Evolutionary conservation across 2,329 filamentous ascomycete species (phyloP), one percentile per base, ranked within the genome.

Genomic region (Aureobasidium sp.): DNA sequence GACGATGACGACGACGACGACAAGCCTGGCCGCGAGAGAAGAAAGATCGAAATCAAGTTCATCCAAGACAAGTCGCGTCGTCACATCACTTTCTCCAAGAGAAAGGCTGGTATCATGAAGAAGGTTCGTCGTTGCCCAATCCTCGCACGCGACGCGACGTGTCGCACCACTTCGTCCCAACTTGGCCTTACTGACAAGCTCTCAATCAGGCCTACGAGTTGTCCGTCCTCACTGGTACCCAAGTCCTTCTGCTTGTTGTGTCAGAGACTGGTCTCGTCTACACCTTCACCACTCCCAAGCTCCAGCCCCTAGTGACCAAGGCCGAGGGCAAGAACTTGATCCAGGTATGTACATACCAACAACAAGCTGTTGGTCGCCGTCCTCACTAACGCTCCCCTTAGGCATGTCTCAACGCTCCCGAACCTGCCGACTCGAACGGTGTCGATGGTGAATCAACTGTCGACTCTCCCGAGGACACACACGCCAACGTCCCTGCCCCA

Each of bases 1-100:
- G 94, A 97, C 74, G 94, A 97, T 68, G 93, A 97, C 67, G 94
- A 97, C 67, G 92, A 97, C 69, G 92, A 96, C 70, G 93, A 97
- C 77, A 97, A 97, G 85, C 91, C 91, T 66, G 91, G 91, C 73
- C 92, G 94, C 77, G 94, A 97, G 84, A 88, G 94, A 74, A 87
- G 94, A 80, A 99, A 99, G 88, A 99, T 99, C 72, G 94, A 99
- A 79, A 99, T 99, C 81, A 99, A 99, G 84, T 99, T 99, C 81
- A 99, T 99, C 77, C 93, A 92, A 78, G 94, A 99, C 80, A 99
- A 99, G 82, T 97, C 93, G 79, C 91, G 94, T 79, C 89, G 94
- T 66, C 94, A 99, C 81, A 99, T 97, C 76, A 97, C 94, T 72
- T 97, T 99, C 77, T 97, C 93, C 69, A 99, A 99, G 86, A 91